Evolutionary conservation across 2,329 filamentous ascomycete genomes (phyloP), one percentile per base, ranked within the genome.

Genomic region (Beauveria caledonica): DNA sequence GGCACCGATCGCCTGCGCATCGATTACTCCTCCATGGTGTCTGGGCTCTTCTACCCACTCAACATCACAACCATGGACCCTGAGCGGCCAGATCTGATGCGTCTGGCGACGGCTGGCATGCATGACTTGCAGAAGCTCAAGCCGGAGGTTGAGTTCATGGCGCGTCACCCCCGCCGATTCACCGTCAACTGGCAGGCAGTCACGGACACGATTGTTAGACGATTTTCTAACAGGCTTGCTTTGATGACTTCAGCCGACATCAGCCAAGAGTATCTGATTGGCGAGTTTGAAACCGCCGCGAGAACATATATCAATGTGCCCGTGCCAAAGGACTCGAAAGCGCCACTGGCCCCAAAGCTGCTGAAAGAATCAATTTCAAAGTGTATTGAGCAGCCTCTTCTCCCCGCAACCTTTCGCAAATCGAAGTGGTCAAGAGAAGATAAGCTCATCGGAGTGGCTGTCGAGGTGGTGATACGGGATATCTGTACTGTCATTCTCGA

Each of bases 101-200:
- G 76, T 42, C 63, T 75, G 5, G 62, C 65, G 10, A 64, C 68
- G 11, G 69, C 73, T 3, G 63, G 62, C 13, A 29, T 64, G 2
- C 65, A 66, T 3, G 70, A 76, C 53, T 64, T 76, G n/a, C 64
- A 59, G 21, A 68, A 65, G 7, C 70, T 79, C 54, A 73, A 76
- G 48, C 62, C 66, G 0, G 78, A 83, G 21, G 68, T 88, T 1
- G 71, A 71, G 3, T 60, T 68, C 0, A 70, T 83, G 50, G 71
- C 80, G 1, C 64, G 71, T 33, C 64, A 71, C 11, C 70, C 72
- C 13, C 27, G 66, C 29, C 67, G 63, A 53, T 65, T 63, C 25
- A 63, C 66, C 19, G 68, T 82, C 27, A 74, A 89, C 66, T 92
- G 89, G 89, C 88, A 91, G 68, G 67, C 64, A 3, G 74, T 88